Percentiles rank a stretch among this genome's conserved stretches.
Evolutionary conservation across 306 rosid species (phyloP).

Genomic region (Pterocarpus macrocarpus): DNA sequence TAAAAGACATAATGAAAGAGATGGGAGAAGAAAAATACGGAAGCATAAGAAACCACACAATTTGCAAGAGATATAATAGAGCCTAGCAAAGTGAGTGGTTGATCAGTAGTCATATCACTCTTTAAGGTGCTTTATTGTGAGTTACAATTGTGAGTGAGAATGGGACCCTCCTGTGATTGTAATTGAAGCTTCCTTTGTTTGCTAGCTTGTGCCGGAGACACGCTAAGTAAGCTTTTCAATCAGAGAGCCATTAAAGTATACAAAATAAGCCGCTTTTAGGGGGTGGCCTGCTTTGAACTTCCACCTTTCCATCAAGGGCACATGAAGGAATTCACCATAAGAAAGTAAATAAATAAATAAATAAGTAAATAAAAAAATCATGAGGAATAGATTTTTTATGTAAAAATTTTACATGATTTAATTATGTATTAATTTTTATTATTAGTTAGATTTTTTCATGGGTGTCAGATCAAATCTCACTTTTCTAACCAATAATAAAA

Average conservation of each 20-base stretch:
- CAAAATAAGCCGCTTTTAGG: slow-evolving; percentile 55
- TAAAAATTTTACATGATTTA: no score
- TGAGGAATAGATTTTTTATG: no score
- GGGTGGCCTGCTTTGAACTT: slow-evolving; percentile 29
- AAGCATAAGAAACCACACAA: slow-evolving; percentile 66
- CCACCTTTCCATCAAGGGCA: slow-evolving; percentile 37
- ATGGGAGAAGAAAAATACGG: slow-evolving; percentile 47
- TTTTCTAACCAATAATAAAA: no score
- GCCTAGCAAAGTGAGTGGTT: slow-evolving; percentile 60
- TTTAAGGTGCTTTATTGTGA: slow-evolving; percentile 61
- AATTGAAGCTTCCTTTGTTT: slow-evolving; percentile 61
- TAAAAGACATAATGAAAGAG: slow-evolving; percentile 22
- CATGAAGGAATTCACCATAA: slow-evolving; percentile 31
- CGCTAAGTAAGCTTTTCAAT: slow-evolving; percentile 23
- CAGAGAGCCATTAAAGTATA: slow-evolving; percentile 40
- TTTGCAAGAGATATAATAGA: slow-evolving; percentile 35
- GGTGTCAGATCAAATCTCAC: no score
- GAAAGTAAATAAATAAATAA: neutral
- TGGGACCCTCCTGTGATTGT: slow-evolving; percentile 63
- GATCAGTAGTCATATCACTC: slow-evolving; percentile 74
- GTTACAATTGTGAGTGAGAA: slow-evolving; percentile 52
- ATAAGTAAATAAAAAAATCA: neutral
- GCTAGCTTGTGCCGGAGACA: slow-evolving; percentile 36
- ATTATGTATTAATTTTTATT: no score
- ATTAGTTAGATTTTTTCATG: no score